Evolutionary conservation across 148 eudicot species (phyloP), one percentile per base, ranked within the genome.

Genomic region (Cornus florida): DNA sequence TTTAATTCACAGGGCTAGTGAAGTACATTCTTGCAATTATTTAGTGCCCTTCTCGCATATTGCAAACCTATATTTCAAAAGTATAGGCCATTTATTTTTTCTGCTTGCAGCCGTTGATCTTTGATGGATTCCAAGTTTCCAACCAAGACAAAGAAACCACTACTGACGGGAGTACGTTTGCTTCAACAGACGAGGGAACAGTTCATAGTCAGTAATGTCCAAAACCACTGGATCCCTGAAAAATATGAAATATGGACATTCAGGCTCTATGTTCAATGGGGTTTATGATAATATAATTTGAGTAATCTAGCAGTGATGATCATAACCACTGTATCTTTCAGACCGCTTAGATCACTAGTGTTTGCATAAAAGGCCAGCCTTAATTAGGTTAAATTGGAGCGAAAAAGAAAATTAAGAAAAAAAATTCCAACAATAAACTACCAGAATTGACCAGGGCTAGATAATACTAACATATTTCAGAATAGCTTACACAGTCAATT

Each of bases 161-260:
- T 39, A 20, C 59, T 67, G 72, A 33, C 75, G 69, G 82, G 77
- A 77, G 19, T 73, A 70, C 8, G 82, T 78, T 72, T 89, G 62
- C 86, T 89, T 94, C 82, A 84, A 94, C 41, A 94, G 71, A 62
- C 89, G 92, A n/a, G 97, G 98, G 69, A 92, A 78, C 69, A 94
- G 66, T 88, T 94, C 98, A 84, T 94, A 97, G 60, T 76, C 87
- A 72, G 85, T 80, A 67, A 91, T 85, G 86, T 94, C 98, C 74
- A 94, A 85, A 69, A 84, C 79, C 67, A 92, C 94, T 19, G 98
- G 97, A 84, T 94, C 98, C 91, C 98, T 94, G 87, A 39, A 78
- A 82, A 77, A 77, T n/a, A 69, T 71, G 33, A 74, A 62, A 53
- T 68, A 60, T 43, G 33, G 6, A 75, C 43, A 72, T 10, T 10